Conservation (phyloP, 352 stramenopile species). For the Phytophthora boehmeriae region DNA sequence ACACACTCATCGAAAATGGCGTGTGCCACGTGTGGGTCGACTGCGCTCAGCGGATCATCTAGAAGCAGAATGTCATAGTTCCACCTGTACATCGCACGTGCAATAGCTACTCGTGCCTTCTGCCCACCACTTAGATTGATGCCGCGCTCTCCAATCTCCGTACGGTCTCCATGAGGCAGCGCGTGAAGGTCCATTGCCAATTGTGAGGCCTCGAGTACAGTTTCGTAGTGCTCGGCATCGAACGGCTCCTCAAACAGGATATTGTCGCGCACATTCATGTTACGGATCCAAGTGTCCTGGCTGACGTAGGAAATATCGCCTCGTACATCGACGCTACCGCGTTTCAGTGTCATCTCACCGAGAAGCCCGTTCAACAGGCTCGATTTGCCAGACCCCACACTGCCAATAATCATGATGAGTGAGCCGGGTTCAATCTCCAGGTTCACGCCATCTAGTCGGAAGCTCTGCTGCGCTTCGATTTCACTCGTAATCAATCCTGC, state of each 20-base stretch:
- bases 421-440: slow-evolving; percentile 61
- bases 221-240: slow-evolving; percentile 31
- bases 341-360: slow-evolving; percentile 40
- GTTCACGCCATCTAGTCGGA: slow-evolving; percentile 38
- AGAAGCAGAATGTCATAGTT: slow-evolving; percentile 91
- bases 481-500: not conserved
- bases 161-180: slow-evolving; percentile 86
- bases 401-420: slow-evolving; percentile 48
- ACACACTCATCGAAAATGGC: slow-evolving; percentile 45
- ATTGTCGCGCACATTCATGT: slow-evolving; percentile 78
- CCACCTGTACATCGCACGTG: slow-evolving; percentile 91
- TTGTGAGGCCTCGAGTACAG: slow-evolving; percentile 68
- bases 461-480: slow-evolving; percentile 10
- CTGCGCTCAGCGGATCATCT: slow-evolving; percentile 75
- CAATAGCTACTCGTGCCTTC: slow-evolving; percentile 83
- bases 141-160: slow-evolving; percentile 94
- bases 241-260: slow-evolving; percentile 36
- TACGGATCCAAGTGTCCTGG: slow-evolving; percentile 92
- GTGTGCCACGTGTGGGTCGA: slow-evolving; percentile 40
- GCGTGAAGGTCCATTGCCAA: slow-evolving; percentile 82
- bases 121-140: slow-evolving; percentile 94
- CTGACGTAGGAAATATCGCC: slow-evolving; percentile 71
- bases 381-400: slow-evolving; percentile 48
- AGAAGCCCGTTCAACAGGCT: slow-evolving; percentile 50
- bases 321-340: slow-evolving; percentile 19